These are phyloP conservation scores for Nannochloropsis oceanica DNA, from an alignment of 108 stramenopile genomes.

Conservation along the genomic window DNA sequence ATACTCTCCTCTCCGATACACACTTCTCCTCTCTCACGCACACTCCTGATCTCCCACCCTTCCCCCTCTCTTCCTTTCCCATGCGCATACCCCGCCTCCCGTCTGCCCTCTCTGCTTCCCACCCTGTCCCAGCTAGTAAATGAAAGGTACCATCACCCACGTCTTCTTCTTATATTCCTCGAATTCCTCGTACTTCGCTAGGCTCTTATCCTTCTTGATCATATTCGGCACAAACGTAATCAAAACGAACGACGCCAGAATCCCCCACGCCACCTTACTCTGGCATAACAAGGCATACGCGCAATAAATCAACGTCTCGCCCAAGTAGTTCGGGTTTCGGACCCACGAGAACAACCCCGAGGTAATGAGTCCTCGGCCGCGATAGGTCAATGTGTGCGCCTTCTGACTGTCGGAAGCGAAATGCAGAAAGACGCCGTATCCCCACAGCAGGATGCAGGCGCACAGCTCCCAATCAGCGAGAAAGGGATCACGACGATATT, in stretches of 20 bases:
- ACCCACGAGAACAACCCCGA: background rate
- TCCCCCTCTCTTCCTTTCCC: background rate
- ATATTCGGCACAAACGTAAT: background rate
- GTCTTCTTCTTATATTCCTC: background rate
- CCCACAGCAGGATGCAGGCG: background rate
- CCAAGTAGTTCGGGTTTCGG: background rate
- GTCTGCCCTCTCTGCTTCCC: no score
- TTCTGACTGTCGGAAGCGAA: background rate
- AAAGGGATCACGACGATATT: background rate
- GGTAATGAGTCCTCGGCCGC: background rate
- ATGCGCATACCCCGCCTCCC: background rate
- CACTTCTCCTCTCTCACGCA: background rate
- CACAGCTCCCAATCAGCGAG: background rate
- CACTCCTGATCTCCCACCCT: background rate
- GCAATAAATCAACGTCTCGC: background rate
- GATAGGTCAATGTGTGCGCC: background rate
- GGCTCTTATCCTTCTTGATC: background rate
- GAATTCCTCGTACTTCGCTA: background rate
- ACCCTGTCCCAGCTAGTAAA: background rate
- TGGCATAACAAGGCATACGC: background rate
- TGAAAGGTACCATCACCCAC: background rate
- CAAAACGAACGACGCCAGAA: background rate
- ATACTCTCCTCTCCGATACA: no score
- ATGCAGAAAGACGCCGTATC: background rate
- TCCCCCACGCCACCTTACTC: background rate